phyloP scores from a whole-genome alignment of 2,329 filamentous ascomycete species.

The Verticillium zaregamsianum region DNA sequence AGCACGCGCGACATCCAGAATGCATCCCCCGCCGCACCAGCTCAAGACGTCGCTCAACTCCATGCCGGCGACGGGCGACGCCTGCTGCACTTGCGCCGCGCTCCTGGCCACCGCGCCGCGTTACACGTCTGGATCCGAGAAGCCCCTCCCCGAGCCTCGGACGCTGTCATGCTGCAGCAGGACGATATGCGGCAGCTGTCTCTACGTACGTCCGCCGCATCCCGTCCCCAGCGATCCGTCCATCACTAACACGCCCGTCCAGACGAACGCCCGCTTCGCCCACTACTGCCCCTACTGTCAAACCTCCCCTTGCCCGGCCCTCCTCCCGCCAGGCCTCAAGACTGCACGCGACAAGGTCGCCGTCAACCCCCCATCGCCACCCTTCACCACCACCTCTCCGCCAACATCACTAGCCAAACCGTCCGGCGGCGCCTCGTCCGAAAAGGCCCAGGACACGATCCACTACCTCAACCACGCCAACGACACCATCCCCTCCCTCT shows the following conservation, averaged over 20 bases:
- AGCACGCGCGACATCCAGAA: no score
- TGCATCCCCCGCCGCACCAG: not conserved
- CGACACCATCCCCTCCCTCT: constrained; percentile 65
- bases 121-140: constrained; percentile 53
- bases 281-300: constrained; percentile 73
- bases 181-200: constrained; percentile 67
- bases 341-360: constrained; percentile 52
- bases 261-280: constrained; percentile 65
- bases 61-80: constrained; percentile 18
- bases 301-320: constrained; percentile 55
- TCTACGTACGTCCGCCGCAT: constrained; percentile 44
- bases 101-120: constrained; percentile 52
- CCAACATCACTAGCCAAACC: constrained; percentile 23
- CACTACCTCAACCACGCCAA: constrained; percentile 70
- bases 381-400: constrained; percentile 22
- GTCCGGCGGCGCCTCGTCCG: constrained; percentile 21
- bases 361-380: constrained; percentile 63
- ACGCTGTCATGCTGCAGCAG: constrained; percentile 65
- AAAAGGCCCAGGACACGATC: constrained; percentile 54
- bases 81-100: constrained; percentile 68
- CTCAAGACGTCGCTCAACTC: not conserved
- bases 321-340: constrained; percentile 58
- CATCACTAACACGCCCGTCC: constrained; percentile 7
- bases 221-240: not conserved
- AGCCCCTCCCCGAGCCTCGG: constrained; percentile 55